These are phyloP conservation scores for Backusella circina DNA, from an alignment of 192 early-diverging fungal genomes.

Conservation along the genomic window DNA sequence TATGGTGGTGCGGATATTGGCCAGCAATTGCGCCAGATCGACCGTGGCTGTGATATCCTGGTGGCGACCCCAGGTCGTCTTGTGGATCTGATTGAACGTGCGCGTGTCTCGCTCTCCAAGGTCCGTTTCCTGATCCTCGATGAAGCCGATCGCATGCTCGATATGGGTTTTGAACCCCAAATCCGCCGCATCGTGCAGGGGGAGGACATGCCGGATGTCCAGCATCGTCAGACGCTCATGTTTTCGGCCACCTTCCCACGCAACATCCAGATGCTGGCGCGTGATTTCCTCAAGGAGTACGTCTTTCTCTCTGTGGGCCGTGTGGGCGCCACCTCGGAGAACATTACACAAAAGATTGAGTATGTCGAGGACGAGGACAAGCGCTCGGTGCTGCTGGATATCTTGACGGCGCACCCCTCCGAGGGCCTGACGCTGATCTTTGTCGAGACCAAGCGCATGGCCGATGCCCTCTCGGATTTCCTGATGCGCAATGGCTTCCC, in stretches of 20 bases:
- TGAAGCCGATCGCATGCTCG: conserved; percentile 97
- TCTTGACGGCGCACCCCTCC: conserved; percentile 55
- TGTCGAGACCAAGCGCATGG: conserved; percentile 95
- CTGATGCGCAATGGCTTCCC: conserved; percentile 73
- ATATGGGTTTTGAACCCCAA: conserved; percentile 91
- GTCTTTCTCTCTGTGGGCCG: conserved; percentile 89
- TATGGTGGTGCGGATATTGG: conserved; percentile 95
- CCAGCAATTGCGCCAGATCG: conserved; percentile 81
- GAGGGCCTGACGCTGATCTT: conserved; percentile 86
- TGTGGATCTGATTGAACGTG: conserved; percentile 87
- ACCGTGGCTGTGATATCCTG: conserved; percentile 89
- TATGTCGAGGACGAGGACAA: conserved; percentile 96
- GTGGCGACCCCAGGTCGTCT: conserved; percentile 97
- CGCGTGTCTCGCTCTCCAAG: conserved; percentile 70
- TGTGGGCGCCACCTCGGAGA: conserved; percentile 92
- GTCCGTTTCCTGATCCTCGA: conserved; percentile 88
- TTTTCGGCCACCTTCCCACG: conserved; percentile 93
- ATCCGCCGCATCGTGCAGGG: conserved; percentile 86
- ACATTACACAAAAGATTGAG: conserved; percentile 91
- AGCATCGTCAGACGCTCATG: conserved; percentile 93
- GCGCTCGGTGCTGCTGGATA: conserved; percentile 82
- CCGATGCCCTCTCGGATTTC: conserved; percentile 85
- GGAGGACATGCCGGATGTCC: conserved; percentile 68
- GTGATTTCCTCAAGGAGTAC: conserved; percentile 81
- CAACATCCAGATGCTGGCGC: conserved; percentile 81